A percentile compares a stretch with the other conserved stretches of the same genome.
These are phyloP conservation scores for Aspergillus sclerotiicarbonarius DNA, from an alignment of 495 filamentous ascomycete species.

Conservation along the genomic window DNA sequence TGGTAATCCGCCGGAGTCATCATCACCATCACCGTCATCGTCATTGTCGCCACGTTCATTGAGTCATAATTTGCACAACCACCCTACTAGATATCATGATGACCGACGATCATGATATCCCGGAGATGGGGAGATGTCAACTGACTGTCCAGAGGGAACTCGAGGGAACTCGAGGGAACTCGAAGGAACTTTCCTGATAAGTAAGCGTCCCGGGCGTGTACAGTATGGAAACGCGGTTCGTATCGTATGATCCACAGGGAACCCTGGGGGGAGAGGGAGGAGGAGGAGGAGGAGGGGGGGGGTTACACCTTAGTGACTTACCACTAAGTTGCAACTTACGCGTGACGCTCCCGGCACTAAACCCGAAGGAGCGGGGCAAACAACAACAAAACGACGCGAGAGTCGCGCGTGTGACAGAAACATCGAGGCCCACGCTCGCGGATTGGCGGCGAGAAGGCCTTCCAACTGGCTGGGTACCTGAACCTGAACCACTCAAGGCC, in stretches of 20 bases:
- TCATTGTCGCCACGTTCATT: conserved; percentile 6
- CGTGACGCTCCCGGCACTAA: conserved; percentile 23
- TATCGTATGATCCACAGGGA: conserved; percentile 18
- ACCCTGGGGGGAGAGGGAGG: conserved; percentile 8
- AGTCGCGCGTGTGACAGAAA: conserved; percentile 20
- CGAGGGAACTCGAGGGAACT: too few species aligned
- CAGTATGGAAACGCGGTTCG: neutral
- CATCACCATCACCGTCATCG: conserved; percentile 3
- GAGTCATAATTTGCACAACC: too few species aligned
- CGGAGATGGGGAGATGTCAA: too few species aligned
- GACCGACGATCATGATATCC: neutral
- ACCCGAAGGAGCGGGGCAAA: conserved; percentile 10
- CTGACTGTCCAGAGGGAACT: too few species aligned
- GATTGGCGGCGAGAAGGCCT: conserved; percentile 21
- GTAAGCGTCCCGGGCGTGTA: neutral
- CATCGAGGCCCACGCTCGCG: conserved; percentile 19
- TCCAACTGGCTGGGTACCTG: conserved; percentile 2
- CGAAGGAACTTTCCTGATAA: neutral
- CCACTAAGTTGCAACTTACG: conserved; percentile 3
- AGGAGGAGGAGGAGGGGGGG: too few species aligned
- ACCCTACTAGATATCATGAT: too few species aligned
- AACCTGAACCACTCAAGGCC: conserved; percentile 1
- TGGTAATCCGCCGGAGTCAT: neutral
- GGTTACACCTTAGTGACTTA: too few species aligned
- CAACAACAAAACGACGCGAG: conserved; percentile 28